A percentile compares a stretch with the other conserved stretches of the same genome.
These are phyloP conservation scores for Kazachstania viticola DNA, from an alignment of 805 yeast genomes.

Conservation along the genomic window DNA sequence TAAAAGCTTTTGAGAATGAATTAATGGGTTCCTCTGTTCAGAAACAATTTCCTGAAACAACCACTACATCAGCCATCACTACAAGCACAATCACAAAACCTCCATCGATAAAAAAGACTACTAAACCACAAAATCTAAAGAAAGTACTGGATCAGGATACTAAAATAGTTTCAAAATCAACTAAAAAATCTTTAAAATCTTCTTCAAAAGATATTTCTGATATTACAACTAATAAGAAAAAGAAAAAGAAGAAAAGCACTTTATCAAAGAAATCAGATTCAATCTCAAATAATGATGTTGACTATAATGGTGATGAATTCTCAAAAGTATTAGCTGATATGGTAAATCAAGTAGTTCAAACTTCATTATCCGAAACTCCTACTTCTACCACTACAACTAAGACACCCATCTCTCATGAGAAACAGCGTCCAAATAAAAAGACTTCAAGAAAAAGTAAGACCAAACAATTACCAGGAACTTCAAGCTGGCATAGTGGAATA, in stretches of 20 bases:
- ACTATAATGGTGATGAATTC: conserved; percentile 26
- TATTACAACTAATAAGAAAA: conserved; percentile 1
- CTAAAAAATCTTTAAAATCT: too few relatives aligned
- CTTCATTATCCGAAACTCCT: conserved; percentile 9
- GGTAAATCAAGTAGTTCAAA: conserved; percentile 43
- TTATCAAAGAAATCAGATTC: conserved; percentile 5
- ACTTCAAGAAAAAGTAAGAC: neutral
- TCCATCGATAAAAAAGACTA: conserved; percentile 2
- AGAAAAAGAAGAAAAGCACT: conserved; percentile 18
- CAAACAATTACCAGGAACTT: too few relatives aligned
- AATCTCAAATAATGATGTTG: conserved; percentile 1
- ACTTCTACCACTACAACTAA: neutral
- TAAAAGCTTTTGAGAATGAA: conserved; percentile 25
- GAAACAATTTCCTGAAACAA: neutral
- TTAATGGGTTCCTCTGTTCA: conserved; percentile 7
- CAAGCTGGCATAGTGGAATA: too few relatives aligned
- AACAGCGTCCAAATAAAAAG: neutral
- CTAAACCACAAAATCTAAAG: conserved; percentile 1
- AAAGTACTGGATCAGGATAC: neutral
- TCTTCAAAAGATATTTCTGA: neutral
- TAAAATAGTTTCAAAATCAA: conserved; percentile 5
- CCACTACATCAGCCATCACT: conserved; percentile 2
- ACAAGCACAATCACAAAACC: conserved; percentile 4
- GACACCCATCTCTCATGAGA: too few relatives aligned
- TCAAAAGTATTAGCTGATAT: conserved; percentile 45